A percentile compares a stretch with the other conserved stretches of the same genome.
Conservation (phyloP, 1,284 basidiomycete genomes). For the Vanrija sp. region DNA sequence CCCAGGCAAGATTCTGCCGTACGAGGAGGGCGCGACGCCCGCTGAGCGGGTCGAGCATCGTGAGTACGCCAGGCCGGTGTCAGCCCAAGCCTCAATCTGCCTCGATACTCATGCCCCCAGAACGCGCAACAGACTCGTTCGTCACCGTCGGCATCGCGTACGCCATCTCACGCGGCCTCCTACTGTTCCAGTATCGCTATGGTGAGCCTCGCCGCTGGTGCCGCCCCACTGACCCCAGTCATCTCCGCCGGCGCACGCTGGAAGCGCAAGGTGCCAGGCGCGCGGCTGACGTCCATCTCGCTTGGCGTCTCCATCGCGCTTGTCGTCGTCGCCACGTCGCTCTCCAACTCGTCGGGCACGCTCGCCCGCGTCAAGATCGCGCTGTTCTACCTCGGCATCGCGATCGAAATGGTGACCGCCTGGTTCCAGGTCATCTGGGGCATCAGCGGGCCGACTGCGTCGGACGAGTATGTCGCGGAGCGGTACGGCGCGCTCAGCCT, state of each 20-base stretch:
- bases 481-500: conserved; percentile 33
- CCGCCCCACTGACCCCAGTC: background rate
- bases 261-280: background rate
- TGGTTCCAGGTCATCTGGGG: conserved; percentile 3
- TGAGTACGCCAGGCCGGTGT: background rate
- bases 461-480: conserved; percentile 2
- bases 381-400: conserved; percentile 27
- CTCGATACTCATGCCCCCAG: background rate
- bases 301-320: conserved; percentile 17
- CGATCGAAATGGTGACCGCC: conserved; percentile 14
- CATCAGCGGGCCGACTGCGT: too few species aligned
- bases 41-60: background rate
- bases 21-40: too few species aligned
- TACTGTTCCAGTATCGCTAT: conserved; percentile 21
- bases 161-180: conserved; percentile 15
- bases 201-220: background rate
- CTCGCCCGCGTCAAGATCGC: conserved; percentile 17
- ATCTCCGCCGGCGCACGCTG: background rate
- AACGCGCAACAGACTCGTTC: conserved; percentile 16
- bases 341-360: conserved; percentile 8
- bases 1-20: background rate
- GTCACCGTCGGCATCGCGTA: conserved; percentile 25
- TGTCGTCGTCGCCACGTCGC: conserved; percentile 12
- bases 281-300: background rate
- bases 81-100: too few species aligned